Evolutionary conservation across 2,329 filamentous ascomycete genomes (phyloP).

Genomic region (Emericellopsis cladophorae): DNA sequence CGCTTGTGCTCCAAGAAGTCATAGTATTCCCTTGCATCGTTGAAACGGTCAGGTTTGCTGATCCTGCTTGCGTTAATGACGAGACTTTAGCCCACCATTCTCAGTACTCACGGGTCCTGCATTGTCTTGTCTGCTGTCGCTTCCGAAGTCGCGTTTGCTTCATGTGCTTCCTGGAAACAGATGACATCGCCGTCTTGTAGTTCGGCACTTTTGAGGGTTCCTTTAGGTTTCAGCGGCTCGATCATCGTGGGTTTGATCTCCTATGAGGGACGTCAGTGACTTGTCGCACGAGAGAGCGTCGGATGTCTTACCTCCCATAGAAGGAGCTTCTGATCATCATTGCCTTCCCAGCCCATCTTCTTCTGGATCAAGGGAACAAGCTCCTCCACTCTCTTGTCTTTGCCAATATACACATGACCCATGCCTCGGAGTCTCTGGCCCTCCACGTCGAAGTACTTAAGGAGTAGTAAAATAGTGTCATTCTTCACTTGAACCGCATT

Average conservation of each 20-base stretch:
- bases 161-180: conserved; percentile 66
- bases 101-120: conserved; percentile 16
- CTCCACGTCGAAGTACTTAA: conserved; percentile 82
- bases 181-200: conserved; percentile 96
- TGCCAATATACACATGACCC: conserved; percentile 77
- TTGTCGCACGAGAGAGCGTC: too few species aligned
- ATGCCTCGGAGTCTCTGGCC: conserved; percentile 64
- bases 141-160: conserved; percentile 25
- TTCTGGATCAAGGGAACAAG: conserved; percentile 65
- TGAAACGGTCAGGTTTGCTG: conserved; percentile 31
- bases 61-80: neutral
- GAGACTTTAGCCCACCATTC: neutral
- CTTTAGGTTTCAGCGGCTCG: conserved; percentile 82
- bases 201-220: conserved; percentile 79
- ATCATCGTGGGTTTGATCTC: conserved; percentile 99
- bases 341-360: conserved; percentile 77
- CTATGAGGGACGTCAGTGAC: conserved; percentile 14
- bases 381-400: conserved; percentile 79
- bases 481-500: conserved; percentile 45
- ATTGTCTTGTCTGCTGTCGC: conserved; percentile 13
- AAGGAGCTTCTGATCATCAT: conserved; percentile 47
- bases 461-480: conserved; percentile 66
- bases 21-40: conserved; percentile 78
- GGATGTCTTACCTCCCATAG: conserved; percentile 56
- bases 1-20: conserved; percentile 84